A percentile compares a stretch with the other conserved stretches of the same genome.
Conservation (phyloP, 1,284 basidiomycete genomes). For the Rhodotorula glutinis region DNA sequence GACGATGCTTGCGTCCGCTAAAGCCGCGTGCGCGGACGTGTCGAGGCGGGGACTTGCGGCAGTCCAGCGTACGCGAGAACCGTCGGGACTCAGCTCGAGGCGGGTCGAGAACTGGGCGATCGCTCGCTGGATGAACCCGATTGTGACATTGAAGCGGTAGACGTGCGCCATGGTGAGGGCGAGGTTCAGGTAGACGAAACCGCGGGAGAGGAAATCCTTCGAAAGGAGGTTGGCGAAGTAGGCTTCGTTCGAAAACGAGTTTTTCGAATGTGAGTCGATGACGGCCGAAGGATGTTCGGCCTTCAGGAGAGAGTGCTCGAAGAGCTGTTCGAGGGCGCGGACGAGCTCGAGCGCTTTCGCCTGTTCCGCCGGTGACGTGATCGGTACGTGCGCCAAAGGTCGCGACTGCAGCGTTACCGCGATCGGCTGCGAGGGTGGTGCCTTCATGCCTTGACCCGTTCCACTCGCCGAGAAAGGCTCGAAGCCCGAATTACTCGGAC, state of each 20-base stretch:
- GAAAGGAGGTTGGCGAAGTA: conserved; percentile 36
- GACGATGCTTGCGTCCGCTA: background rate
- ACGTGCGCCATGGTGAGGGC: conserved; percentile 34
- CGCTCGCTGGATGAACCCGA: conserved; percentile 32
- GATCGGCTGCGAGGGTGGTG: background rate
- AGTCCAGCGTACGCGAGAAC: conserved; percentile 31
- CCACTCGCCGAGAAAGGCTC: conserved; percentile 32
- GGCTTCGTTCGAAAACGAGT: conserved; percentile 24
- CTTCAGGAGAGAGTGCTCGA: conserved; percentile 18
- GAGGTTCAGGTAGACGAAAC: conserved; percentile 39
- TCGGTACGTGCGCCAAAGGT: background rate
- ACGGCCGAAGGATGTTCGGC: background rate
- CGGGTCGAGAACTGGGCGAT: conserved; percentile 24
- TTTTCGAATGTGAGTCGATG: background rate
- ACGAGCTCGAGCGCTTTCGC: conserved; percentile 22
- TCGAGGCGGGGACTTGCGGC: background rate
- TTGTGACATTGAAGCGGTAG: conserved; percentile 32
- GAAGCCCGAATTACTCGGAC: conserved; percentile 35
- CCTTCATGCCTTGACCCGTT: conserved; percentile 21
- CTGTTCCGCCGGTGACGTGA: background rate
- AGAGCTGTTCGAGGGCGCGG: conserved; percentile 28
- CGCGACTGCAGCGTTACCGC: background rate
- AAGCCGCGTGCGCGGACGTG: background rate
- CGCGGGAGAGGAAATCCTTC: conserved; percentile 32
- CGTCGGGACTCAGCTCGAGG: conserved; percentile 31